phyloP scores from a whole-genome alignment of 495 filamentous ascomycete species.

The Daldinia vernicosa region DNA sequence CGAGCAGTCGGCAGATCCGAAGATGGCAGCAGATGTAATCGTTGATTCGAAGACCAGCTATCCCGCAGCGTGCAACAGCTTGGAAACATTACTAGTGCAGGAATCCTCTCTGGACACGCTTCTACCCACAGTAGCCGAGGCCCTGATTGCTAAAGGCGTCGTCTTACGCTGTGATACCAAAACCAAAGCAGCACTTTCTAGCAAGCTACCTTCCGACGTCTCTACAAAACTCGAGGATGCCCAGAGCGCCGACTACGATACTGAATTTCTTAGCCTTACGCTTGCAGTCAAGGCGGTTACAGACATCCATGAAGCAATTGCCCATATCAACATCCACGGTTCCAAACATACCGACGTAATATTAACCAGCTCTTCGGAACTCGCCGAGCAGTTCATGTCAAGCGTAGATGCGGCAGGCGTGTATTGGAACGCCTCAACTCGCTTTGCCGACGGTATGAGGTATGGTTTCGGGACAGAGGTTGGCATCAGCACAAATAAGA shows the following conservation, averaged over 20 bases:
- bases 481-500: conserved; percentile 98
- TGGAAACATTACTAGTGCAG: conserved; percentile 91
- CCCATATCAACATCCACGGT: conserved; percentile 89
- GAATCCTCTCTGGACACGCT: conserved; percentile 70
- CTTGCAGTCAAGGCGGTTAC: conserved; percentile 85
- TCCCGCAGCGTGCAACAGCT: conserved; percentile 93
- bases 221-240: conserved; percentile 66
- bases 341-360: conserved; percentile 97
- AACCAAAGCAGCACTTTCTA: conserved; percentile 68
- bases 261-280: conserved; percentile 87
- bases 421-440: conserved; percentile 95
- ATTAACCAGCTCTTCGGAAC: conserved; percentile 69
- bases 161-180: conserved; percentile 80
- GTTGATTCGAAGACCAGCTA: conserved; percentile 94
- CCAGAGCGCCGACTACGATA: conserved; percentile 75
- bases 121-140: conserved; percentile 75
- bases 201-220: conserved; percentile 48
- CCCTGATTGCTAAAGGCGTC: conserved; percentile 79
- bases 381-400: conserved; percentile 81
- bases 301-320: conserved; percentile 72
- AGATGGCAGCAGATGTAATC: conserved; percentile 78
- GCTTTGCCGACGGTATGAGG: conserved; percentile 95
- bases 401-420: conserved; percentile 89
- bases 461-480: conserved; percentile 99
- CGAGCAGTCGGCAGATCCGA: conserved; percentile 75